Percentiles rank a stretch among this genome's conserved stretches.
Conservation (phyloP, 1,284 basidiomycete species). For the Cutaneotrichosporon sp. region DNA sequence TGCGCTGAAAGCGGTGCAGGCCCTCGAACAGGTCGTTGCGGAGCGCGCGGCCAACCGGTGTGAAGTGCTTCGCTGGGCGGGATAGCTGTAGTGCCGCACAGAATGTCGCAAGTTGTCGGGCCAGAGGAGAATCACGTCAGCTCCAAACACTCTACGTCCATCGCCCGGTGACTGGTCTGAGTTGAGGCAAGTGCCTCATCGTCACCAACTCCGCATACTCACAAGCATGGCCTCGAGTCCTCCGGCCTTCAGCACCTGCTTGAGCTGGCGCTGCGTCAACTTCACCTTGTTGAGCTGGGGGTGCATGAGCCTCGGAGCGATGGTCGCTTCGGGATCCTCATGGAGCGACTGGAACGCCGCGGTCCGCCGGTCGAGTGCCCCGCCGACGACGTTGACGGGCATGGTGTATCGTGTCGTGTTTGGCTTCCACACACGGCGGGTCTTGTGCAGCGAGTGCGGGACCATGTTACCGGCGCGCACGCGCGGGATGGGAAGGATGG, state of each 20-base stretch:
- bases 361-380: not conserved
- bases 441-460: conserved; percentile 84
- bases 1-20: conserved; percentile 25
- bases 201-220: conserved; percentile 19
- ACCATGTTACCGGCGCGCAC: conserved; percentile 69
- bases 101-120: no score
- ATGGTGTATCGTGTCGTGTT: conserved; percentile 60
- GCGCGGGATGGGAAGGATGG: conserved; percentile 40
- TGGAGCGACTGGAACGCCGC: not conserved
- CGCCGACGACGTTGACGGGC: conserved; percentile 30
- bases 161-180: no score
- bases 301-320: not conserved
- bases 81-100: conserved; percentile 30
- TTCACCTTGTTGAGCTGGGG: conserved; percentile 34
- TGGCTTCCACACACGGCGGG: conserved; percentile 81
- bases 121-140: no score
- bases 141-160: no score
- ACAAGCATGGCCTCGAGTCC: conserved; percentile 47
- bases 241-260: conserved; percentile 44
- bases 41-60: conserved; percentile 38
- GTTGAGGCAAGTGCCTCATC: no score
- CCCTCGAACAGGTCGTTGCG: conserved; percentile 40
- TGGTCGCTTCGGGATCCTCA: not conserved
- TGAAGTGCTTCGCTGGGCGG: conserved; percentile 36
- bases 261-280: conserved; percentile 36